phyloP scores from a whole-genome alignment of 768 basidiomycete species.

The Austroboletus festivus region DNA sequence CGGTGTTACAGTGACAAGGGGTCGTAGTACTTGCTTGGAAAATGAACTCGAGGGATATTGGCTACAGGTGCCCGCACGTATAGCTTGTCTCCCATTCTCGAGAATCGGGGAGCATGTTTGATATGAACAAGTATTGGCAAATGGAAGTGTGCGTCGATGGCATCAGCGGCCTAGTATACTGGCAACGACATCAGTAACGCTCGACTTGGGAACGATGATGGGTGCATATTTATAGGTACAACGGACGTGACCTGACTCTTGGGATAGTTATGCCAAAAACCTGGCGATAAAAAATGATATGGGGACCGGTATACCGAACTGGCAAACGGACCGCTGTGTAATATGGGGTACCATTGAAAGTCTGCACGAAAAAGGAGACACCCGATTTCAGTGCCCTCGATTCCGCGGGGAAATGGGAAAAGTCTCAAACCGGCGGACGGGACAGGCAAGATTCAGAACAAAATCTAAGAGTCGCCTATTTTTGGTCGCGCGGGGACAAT shows the following conservation, averaged over 20 bases:
- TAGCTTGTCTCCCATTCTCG: neutral
- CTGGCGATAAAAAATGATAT: too few relatives aligned
- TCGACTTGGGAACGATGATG: neutral
- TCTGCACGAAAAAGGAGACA: too few relatives aligned
- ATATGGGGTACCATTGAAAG: neutral
- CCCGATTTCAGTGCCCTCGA: too few relatives aligned
- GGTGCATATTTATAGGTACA: too few relatives aligned
- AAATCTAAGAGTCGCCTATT: neutral
- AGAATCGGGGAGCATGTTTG: neutral
- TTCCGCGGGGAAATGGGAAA: too few relatives aligned
- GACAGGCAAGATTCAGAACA: neutral
- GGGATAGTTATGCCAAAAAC: too few relatives aligned
- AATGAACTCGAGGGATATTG: slow-evolving; percentile 12
- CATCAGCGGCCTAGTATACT: neutral
- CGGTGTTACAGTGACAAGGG: slow-evolving; percentile 11
- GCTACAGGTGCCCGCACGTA: slow-evolving; percentile 17
- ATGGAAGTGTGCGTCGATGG: neutral
- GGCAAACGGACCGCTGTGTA: neutral
- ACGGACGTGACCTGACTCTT: too few relatives aligned
- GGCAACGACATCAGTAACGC: neutral
- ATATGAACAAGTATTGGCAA: neutral
- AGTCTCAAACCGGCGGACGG: too few relatives aligned
- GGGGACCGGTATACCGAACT: too few relatives aligned
- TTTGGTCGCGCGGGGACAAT: neutral
- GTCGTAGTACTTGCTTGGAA: too few relatives aligned